Evolutionary conservation across 1,284 basidiomycete species (phyloP), one percentile per base, ranked within the genome.

Genomic region (Ceratobasidium papillatum): DNA sequence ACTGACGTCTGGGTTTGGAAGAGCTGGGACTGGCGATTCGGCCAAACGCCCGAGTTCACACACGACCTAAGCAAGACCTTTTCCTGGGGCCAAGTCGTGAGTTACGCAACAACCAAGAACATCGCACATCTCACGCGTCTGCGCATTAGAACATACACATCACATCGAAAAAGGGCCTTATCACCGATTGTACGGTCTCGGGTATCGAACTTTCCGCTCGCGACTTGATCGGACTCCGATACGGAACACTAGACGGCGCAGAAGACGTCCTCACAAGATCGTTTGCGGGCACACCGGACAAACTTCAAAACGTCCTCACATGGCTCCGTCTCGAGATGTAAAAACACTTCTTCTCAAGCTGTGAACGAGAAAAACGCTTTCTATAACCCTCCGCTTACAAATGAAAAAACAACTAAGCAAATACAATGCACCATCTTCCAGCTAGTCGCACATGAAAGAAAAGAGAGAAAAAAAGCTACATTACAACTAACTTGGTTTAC

Each of bases 21-120:
- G 93, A 90, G 87, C 49, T 99, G 97, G 98, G 88, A 93, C 30
- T 99, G 96, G 96, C 86, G 89, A 36, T 98, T 90, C 80, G 97
- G 96, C 0, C 94, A 98, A 80, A 98, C 96, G 0, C 97, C 97
- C 68, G 94, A 97, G 80, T 99, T 99, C 81, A 92, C 89, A 52
- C 89, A 90, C 77, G 84, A 82, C 2, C 75, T 91, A 3, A 76
- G 79, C 19, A 81, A 82, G 17, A 76, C 79, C 17, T 93, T 94
- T 78, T 63, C 79, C 4, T 91, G 90, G 90, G 91, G 91, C 8
- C 79, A 82, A 34, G 81, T 89, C 63, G 92, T 91, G 80, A 80
- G 90, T 81, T 56, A 19, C 11, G 49, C 30, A 8, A 14, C 19
- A n/a, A 36, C 14, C 32, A 54, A 22, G 14, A 9, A 32, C 36